Evolutionary conservation across 1,284 basidiomycete species (phyloP), one percentile per base, ranked within the genome.

Genomic region (Psilocybe mexicana): DNA sequence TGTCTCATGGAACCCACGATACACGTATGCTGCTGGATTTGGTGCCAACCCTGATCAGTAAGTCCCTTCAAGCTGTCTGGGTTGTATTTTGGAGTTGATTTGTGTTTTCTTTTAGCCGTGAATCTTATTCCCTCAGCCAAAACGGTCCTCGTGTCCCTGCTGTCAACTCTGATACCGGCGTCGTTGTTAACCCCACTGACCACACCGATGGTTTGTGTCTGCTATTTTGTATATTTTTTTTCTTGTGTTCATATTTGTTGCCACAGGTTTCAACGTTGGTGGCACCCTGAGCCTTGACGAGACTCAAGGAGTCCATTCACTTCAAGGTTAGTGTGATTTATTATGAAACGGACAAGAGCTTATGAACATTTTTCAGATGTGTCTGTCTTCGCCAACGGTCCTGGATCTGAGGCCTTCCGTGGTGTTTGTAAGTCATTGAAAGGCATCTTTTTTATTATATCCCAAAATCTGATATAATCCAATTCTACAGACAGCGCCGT

Each of bases 1-100:
- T 23, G 75, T 77, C 10, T 71, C 74, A 50, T 78, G 76, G 76
- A 71, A 74, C 54, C 76, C 76, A n/a, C 69, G 76, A 35, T 78
- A 78, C 52, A 66, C 71, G 7, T 72, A 70, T 62, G 76, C 76
- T 40, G 74, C 72, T 47, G 76, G 75, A 14, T 72, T 75, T 57
- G 76, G 69, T 54, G 76, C 75, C 0, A 74, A 72, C 54, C 75
- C 76, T 52, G 76, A 77, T 58, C 73, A 71, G 74, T 74, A 52
- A 49, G 73, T 63, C n/a, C 18, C 26, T 36, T 23, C 26, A 5
- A 14, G 2, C 49, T 18, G 51, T 30, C 10, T 12, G 28, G 26
- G 25, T 25, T 40, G 24, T 26, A 43, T 35, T 52, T 26, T 33
- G 43, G 26, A 25, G 26, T 42, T 61, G 6, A 61, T 30, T 26